These are phyloP conservation scores for Tolypocladium guangdongense DNA, from an alignment of 2,329 filamentous ascomycete genomes.

Conservation along the genomic window DNA sequence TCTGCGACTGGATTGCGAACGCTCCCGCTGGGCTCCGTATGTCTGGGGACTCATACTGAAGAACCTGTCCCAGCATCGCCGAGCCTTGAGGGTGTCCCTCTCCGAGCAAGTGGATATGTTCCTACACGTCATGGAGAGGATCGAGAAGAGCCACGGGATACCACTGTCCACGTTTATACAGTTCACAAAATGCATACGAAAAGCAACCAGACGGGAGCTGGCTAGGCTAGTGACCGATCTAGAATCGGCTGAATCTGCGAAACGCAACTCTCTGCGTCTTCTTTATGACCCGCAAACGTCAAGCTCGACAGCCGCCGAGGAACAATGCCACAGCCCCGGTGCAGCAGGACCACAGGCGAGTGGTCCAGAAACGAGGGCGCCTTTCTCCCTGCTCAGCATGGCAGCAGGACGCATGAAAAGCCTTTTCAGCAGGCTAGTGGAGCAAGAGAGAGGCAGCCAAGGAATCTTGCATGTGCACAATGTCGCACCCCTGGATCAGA, in stretches of 20 bases:
- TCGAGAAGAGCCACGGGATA: conserved; percentile 14
- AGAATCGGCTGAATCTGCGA: conserved; percentile 4
- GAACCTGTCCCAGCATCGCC: conserved; percentile 18
- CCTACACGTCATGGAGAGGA: conserved; percentile 14
- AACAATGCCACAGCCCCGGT: not conserved
- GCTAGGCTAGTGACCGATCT: conserved; percentile 9
- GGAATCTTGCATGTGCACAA: conserved; percentile 8
- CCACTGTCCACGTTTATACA: conserved; percentile 10
- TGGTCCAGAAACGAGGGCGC: not conserved
- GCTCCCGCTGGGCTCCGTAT: conserved; percentile 16
- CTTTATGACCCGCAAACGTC: not conserved
- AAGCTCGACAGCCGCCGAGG: not conserved
- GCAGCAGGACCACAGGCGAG: not conserved
- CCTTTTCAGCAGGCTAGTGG: conserved; percentile 14
- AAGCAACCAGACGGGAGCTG: conserved; percentile 12
- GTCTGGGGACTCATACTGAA: conserved; percentile 24
- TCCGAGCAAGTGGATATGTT: conserved; percentile 19
- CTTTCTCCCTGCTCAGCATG: conserved; percentile 7
- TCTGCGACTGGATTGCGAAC: conserved; percentile 11
- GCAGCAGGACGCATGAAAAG: conserved; percentile 14
- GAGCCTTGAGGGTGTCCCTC: conserved; percentile 14
- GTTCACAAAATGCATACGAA: conserved; percentile 11
- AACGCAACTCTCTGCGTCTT: not conserved
- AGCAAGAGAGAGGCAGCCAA: conserved; percentile 12
- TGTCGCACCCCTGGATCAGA: conserved; percentile 20